Conservation (phyloP, 2,329 filamentous ascomycete genomes). For the Curvularia verruculosa region DNA sequence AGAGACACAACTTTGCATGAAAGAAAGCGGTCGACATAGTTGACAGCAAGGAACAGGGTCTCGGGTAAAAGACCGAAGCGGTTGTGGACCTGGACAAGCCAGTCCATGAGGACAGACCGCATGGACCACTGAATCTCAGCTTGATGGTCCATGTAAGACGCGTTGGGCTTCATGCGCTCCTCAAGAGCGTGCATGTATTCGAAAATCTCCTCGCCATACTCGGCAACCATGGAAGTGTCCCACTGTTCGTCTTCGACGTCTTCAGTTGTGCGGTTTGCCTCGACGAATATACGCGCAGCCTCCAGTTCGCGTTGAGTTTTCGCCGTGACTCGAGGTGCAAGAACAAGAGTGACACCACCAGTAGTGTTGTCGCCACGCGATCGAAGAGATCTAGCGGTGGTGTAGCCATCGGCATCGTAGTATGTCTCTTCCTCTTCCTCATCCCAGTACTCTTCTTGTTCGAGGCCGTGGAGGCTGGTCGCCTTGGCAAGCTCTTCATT, state of each 20-base stretch:
- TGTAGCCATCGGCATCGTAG: constrained; percentile 71
- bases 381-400: constrained; percentile 78
- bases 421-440: constrained; percentile 76
- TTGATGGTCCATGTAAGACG: constrained; percentile 96
- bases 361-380: constrained; percentile 78
- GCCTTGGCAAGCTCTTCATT: constrained; percentile 46
- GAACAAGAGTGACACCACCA: constrained; percentile 66
- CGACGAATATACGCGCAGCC: constrained; percentile 68
- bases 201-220: constrained; percentile 96
- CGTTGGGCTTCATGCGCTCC: constrained; percentile 83
- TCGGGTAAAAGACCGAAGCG: constrained; percentile 91
- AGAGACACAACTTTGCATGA: constrained; percentile 94
- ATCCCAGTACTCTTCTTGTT: constrained; percentile 76
- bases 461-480: constrained; percentile 37
- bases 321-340: constrained; percentile 74
- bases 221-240: constrained; percentile 97
- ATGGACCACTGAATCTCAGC: constrained; percentile 99
- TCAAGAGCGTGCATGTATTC: constrained; percentile 88
- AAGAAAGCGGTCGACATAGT: constrained; percentile 96
- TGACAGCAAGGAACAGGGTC: constrained; percentile 92
- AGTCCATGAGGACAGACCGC: constrained; percentile 96
- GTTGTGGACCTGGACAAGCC: constrained; percentile 94
- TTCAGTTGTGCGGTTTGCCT: constrained; percentile 68
- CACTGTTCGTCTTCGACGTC: constrained; percentile 87
- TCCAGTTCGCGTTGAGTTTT: constrained; percentile 76